Conservation (phyloP, 495 filamentous ascomycete genomes). For the Thermochaetoides thermophila region DNA sequence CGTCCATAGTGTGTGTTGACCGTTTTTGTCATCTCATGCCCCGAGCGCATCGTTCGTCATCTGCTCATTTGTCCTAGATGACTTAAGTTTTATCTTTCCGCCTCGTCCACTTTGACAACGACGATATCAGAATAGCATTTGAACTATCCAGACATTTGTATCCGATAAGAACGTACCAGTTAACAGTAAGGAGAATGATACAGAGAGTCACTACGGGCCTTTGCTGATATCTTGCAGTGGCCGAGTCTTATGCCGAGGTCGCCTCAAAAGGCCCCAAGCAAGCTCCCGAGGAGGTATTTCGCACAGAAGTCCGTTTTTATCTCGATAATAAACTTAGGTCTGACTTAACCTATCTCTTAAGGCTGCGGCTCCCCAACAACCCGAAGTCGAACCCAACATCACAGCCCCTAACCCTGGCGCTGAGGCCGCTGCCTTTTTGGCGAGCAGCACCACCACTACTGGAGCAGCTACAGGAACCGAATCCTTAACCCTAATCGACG, state of each 20-base stretch:
- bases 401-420: slow-evolving; percentile 36
- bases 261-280: slow-evolving; percentile 62
- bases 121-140: no score
- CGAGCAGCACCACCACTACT: slow-evolving; percentile 35
- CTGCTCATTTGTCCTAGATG: slow-evolving; percentile 4
- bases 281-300: slow-evolving; percentile 48
- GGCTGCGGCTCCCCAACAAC: slow-evolving; percentile 50
- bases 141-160: no score
- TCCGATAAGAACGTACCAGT: no score
- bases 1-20: not conserved
- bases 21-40: slow-evolving; percentile 16
- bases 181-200: slow-evolving; percentile 8
- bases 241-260: slow-evolving; percentile 67
- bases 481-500: slow-evolving; percentile 69
- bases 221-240: not conserved
- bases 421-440: not conserved
- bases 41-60: slow-evolving; percentile 1
- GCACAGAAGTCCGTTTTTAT: not conserved
- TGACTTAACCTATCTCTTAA: slow-evolving; percentile 6
- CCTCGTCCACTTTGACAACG: not conserved
- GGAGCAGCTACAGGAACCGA: no score
- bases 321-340: not conserved
- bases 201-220: no score
- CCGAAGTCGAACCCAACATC: slow-evolving; percentile 44
- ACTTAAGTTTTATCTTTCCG: no score